A percentile compares a stretch with the other conserved stretches of the same genome.
These are phyloP conservation scores for Fusarium sororula DNA, from an alignment of 2,329 filamentous ascomycete species.

Conservation along the genomic window DNA sequence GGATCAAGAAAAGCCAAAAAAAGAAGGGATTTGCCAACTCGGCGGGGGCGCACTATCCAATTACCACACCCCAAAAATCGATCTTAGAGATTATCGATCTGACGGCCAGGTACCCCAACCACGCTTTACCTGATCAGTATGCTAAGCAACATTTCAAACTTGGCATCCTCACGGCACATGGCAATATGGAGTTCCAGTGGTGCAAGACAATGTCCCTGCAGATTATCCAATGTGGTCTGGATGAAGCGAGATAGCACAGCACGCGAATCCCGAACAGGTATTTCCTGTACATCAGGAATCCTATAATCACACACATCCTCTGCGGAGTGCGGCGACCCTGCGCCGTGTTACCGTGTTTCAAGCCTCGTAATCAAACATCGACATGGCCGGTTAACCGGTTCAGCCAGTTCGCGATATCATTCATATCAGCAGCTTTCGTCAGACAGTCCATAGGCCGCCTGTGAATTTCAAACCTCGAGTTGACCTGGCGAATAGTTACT, in stretches of 20 bases:
- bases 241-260: background rate
- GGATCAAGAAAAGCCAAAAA: background rate
- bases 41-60: constrained; percentile 13
- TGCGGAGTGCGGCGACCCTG: background rate
- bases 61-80: constrained; percentile 23
- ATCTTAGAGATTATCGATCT: constrained; percentile 35
- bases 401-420: background rate
- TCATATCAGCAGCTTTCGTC: background rate
- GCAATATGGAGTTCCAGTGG: constrained; percentile 23
- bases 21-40: background rate
- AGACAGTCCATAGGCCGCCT: background rate
- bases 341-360: constrained; percentile 1
- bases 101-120: constrained; percentile 22
- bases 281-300: constrained; percentile 19
- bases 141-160: constrained; percentile 31
- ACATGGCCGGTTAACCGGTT: background rate
- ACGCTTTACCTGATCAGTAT: constrained; percentile 35
- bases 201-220: constrained; percentile 28
- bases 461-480: background rate
- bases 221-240: background rate
- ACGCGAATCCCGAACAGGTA: constrained; percentile 28
- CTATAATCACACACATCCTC: background rate
- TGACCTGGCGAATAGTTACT: background rate
- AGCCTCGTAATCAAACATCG: background rate
- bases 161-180: constrained; percentile 31